Percentiles rank a stretch among this genome's conserved stretches.
Conservation (phyloP, 2,329 filamentous ascomycete species). For the Helotiales sp. region DNA sequence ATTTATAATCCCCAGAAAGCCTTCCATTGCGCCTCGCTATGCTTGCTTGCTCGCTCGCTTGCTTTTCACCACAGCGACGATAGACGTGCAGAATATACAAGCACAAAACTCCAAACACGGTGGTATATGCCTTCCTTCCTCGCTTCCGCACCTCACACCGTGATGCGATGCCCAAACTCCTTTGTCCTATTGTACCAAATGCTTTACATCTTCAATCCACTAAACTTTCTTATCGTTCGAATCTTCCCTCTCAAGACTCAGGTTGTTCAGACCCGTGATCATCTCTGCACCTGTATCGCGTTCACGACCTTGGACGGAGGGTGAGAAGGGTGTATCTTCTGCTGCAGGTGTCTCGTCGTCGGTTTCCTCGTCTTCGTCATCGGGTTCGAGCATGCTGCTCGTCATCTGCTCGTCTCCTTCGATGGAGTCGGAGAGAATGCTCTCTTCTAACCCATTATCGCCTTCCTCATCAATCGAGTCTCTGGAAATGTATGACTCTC, state of each 20-base stretch:
- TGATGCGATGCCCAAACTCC: slow-evolving; percentile 10
- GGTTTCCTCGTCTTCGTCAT: slow-evolving; percentile 36
- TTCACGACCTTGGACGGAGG: slow-evolving; percentile 21
- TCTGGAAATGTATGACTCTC: slow-evolving; percentile 57
- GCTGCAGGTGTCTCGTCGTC: slow-evolving; percentile 20
- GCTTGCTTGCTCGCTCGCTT: slow-evolving; percentile 7
- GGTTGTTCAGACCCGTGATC: slow-evolving; percentile 58
- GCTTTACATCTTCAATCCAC: not conserved
- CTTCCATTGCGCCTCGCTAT: slow-evolving; percentile 17
- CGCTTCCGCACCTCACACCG: slow-evolving; percentile 1
- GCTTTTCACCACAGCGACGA: too few relatives aligned
- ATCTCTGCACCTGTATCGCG: slow-evolving; percentile 55
- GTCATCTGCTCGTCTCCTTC: slow-evolving; percentile 30
- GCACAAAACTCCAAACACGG: slow-evolving; percentile 8
- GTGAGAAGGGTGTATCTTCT: not conserved
- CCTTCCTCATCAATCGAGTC: slow-evolving; percentile 49
- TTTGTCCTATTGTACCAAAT: not conserved
- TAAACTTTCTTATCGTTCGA: slow-evolving; percentile 25
- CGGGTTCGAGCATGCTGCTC: slow-evolving; percentile 33
- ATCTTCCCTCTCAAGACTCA: slow-evolving; percentile 45
- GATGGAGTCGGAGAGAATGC: slow-evolving; percentile 27
- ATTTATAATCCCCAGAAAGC: not conserved
- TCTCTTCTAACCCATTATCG: slow-evolving; percentile 30
- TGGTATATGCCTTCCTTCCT: slow-evolving; percentile 17
- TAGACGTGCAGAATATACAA: not conserved